phyloP scores from a whole-genome alignment of 2,329 filamentous ascomycete genomes.

The Tolypocladium pustulatum region DNA sequence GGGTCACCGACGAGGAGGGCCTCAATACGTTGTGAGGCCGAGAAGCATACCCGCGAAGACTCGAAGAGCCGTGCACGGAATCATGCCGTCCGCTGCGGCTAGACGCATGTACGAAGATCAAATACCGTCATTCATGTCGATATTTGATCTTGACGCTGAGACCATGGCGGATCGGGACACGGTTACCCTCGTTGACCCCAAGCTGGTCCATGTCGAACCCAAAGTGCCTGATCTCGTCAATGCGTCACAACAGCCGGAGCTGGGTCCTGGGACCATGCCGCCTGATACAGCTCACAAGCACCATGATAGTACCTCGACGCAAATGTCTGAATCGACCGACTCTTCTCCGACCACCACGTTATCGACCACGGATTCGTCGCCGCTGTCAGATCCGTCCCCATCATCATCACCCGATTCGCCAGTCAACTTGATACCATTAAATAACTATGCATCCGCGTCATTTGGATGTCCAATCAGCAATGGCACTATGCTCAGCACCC shows the following conservation, averaged over 20 bases:
- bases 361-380: conserved; percentile 85
- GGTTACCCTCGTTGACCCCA: conserved; percentile 43
- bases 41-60: neutral
- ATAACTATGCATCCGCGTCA: conserved; percentile 53
- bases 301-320: conserved; percentile 67
- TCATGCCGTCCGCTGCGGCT: conserved; percentile 52
- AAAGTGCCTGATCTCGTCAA: conserved; percentile 26
- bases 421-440: conserved; percentile 59
- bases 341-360: conserved; percentile 92
- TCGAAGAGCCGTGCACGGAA: conserved; percentile 12
- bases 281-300: conserved; percentile 53
- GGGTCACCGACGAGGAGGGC: neutral
- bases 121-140: conserved; percentile 68
- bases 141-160: conserved; percentile 55
- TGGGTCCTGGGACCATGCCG: conserved; percentile 29
- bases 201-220: conserved; percentile 37
- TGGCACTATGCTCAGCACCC: conserved; percentile 26
- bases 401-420: conserved; percentile 90
- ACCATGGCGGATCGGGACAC: conserved; percentile 42
- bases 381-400: conserved; percentile 80
- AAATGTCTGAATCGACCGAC: conserved; percentile 74
- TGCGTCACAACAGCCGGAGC: conserved; percentile 22
- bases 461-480: conserved; percentile 36
- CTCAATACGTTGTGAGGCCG: neutral
- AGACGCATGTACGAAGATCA: conserved; percentile 56